Evolutionary conservation across 208 protist species (phyloP).

Genomic region (Crithidia fasciculata): DNA sequence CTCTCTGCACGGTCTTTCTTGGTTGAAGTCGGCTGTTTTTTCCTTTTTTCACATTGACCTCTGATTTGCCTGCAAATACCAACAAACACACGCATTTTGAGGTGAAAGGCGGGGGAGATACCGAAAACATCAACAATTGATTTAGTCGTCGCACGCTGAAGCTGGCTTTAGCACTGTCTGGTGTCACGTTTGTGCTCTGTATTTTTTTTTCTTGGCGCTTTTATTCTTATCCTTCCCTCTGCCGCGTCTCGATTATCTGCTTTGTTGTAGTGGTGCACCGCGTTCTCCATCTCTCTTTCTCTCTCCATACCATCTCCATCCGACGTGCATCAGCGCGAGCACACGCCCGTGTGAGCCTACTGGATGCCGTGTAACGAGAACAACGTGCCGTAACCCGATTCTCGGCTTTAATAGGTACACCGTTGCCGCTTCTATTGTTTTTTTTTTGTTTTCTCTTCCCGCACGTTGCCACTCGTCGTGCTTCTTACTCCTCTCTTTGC

Average conservation of each 20-base stretch:
- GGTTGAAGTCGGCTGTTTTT: background rate
- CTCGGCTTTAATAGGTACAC: too few species aligned
- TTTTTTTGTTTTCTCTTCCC: background rate
- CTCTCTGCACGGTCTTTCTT: background rate
- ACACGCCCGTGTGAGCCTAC: too few species aligned
- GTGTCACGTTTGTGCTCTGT: background rate
- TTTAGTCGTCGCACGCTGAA: background rate
- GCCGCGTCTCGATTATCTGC: background rate
- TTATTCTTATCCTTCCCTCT: conserved; percentile 5
- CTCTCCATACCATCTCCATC: too few species aligned
- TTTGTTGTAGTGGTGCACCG: background rate
- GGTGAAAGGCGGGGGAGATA: too few species aligned
- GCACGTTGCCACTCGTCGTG: background rate
- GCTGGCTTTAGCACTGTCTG: background rate
- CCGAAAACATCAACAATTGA: too few species aligned
- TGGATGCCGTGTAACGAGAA: too few species aligned
- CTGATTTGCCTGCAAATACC: too few species aligned
- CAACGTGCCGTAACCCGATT: too few species aligned
- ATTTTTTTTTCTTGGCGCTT: conserved; percentile 4
- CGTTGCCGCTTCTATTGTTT: background rate
- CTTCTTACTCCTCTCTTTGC: conserved; percentile 11
- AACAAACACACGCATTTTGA: too few species aligned
- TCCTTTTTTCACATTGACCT: background rate
- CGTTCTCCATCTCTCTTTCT: too few species aligned
- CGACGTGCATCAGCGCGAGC: too few species aligned